These are phyloP conservation scores for Aspergillus sp. DNA, from an alignment of 2,329 filamentous ascomycete genomes.

Conservation along the genomic window DNA sequence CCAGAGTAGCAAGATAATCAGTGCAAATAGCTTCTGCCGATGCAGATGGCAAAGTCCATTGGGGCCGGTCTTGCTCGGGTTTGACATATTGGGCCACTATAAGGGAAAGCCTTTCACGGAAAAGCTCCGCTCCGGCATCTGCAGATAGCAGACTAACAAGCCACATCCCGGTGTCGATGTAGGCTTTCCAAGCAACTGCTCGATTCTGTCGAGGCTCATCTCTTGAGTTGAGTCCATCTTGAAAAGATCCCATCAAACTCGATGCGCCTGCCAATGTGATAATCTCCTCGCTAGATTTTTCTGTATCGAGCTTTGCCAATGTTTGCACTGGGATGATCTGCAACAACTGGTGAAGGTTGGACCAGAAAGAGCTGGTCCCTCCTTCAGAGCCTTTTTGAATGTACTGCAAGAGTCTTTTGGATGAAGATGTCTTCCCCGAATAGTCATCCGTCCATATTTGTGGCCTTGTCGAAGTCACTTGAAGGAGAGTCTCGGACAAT, in stretches of 20 bases:
- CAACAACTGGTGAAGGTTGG: constrained; percentile 63
- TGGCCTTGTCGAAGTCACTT: constrained; percentile 64
- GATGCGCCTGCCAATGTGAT: constrained; percentile 52
- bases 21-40: constrained; percentile 38
- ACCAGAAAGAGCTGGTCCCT: constrained; percentile 72
- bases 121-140: constrained; percentile 48
- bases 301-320: constrained; percentile 26
- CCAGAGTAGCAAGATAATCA: constrained; percentile 38
- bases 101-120: constrained; percentile 51
- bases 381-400: constrained; percentile 81
- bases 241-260: constrained; percentile 65
- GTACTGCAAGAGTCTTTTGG: constrained; percentile 65
- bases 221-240: constrained; percentile 67
- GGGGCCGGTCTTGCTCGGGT: constrained; percentile 43
- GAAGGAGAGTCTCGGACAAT: constrained; percentile 65
- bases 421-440: constrained; percentile 55
- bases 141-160: constrained; percentile 50
- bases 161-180: constrained; percentile 63
- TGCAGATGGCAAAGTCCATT: constrained; percentile 51
- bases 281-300: constrained; percentile 20
- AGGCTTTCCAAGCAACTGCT: constrained; percentile 70
- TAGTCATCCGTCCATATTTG: constrained; percentile 72
- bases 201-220: constrained; percentile 73
- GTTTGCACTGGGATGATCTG: constrained; percentile 54
- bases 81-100: constrained; percentile 55